Conservation (phyloP, 2,329 filamentous ascomycete species). For the Ceratocystis destructans region DNA sequence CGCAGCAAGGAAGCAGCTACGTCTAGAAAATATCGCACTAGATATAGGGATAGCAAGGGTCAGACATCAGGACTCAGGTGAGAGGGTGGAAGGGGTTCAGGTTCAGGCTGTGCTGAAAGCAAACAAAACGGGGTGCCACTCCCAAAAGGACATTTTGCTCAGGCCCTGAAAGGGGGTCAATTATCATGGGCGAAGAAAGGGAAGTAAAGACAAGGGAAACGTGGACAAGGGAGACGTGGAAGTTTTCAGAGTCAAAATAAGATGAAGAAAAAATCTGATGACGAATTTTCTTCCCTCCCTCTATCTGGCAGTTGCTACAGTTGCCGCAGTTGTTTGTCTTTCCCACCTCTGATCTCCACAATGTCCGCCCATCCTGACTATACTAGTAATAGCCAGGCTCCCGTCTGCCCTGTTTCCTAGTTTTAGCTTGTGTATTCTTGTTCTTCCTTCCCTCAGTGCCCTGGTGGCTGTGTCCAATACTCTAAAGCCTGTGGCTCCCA, state of each 20-base stretch:
- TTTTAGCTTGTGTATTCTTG: neutral
- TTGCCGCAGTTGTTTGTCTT: neutral
- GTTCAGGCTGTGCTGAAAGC: neutral
- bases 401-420: neutral
- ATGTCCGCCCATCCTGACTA: no score
- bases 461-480: neutral
- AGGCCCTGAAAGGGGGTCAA: neutral
- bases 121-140: neutral
- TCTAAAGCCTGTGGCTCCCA: neutral
- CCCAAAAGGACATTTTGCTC: neutral
- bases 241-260: neutral
- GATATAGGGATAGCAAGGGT: neutral
- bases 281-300: neutral
- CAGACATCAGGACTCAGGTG: neutral
- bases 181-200: neutral
- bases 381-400: no score
- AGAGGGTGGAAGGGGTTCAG: neutral
- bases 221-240: neutral
- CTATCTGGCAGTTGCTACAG: no score
- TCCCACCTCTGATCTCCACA: neutral
- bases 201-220: neutral
- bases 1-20: neutral
- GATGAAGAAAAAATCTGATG: neutral
- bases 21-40: conserved; percentile 1
- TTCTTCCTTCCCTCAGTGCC: neutral